Evolutionary conservation across 2,329 filamentous ascomycete genomes (phyloP).

Genomic region (Diplodia seriata): DNA sequence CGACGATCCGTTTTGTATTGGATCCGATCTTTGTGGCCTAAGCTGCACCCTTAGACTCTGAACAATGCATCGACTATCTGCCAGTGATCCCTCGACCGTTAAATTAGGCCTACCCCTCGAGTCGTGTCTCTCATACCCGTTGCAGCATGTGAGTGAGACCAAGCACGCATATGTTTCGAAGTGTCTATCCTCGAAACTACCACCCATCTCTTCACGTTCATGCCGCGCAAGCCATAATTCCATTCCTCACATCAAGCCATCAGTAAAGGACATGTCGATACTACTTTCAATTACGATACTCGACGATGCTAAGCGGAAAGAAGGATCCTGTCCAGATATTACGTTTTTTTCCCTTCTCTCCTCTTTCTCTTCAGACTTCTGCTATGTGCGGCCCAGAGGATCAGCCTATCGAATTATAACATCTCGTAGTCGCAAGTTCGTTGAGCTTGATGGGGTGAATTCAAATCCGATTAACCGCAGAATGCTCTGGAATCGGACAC

Average conservation of each 20-base stretch:
- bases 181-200: not conserved
- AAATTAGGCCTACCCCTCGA: not conserved
- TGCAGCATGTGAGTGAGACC: not conserved
- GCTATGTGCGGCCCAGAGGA: too few relatives aligned
- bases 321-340: not conserved
- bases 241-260: not conserved
- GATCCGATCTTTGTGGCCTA: not conserved
- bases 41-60: not conserved
- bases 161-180: not conserved
- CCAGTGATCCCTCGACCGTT: not conserved
- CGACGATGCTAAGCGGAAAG: too few relatives aligned
- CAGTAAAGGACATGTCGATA: not conserved
- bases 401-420: not conserved
- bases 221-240: not conserved
- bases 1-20: not conserved
- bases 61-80: not conserved
- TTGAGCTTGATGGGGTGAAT: not conserved
- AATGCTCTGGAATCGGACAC: not conserved
- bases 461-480: not conserved
- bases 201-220: not conserved
- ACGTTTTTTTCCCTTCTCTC: not conserved
- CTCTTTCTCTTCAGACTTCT: too few relatives aligned
- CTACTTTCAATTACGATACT: not conserved
- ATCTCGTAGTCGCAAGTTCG: not conserved
- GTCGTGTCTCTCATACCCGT: not conserved